Evolutionary conservation across 345 rosid species (phyloP), one percentile per base, ranked within the genome.

Genomic region (Abelmoschus esculentus): DNA sequence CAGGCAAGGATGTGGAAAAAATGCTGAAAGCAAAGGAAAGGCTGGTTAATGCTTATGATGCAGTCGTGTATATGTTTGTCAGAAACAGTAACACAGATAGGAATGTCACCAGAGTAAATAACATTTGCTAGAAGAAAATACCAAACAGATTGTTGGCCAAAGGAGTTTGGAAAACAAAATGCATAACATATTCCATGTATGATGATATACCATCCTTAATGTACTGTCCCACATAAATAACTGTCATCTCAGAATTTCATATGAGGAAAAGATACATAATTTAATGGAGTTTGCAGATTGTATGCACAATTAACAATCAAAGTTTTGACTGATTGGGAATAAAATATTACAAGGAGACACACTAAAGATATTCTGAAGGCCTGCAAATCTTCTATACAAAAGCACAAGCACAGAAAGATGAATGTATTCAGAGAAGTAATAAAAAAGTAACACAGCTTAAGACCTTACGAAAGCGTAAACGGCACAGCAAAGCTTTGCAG

Each of bases 401-500:
- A 40, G 66, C 76, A 69, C 28, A 68, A 34, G 6, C 36, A 66
- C 7, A 49, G 28, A 66, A 18, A 67, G 68, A 32, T 46, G 55
- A 58, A 69, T 6, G 17, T 78, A 14, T 29, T 44, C 38, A 56
- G 32, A 58, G 26, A 54, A 29, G 59, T 64, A 58, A 47, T 72
- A 72, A 71, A 74, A 76, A 65, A 80, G 53, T 76, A 74, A 86
- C 73, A 85, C 76, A 83, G 90, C 84, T 80, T 72, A 84, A 91
- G 90, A 95, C 99, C 99, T 95, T 91, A 90, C 98, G 98, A 84
- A 95, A 95, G 78, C 98, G 92, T 87, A 91, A 74, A 81, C 99
- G 90, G 82, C 96, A 92, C 74, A 90, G 80, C 67, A 95, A 76
- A 69, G 97, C 90, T 86, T 84, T 90, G 89, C 98, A 91, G 72